phyloP scores from a whole-genome alignment of 2,329 filamentous ascomycete genomes.

The Lecanoromycetidae sp. region DNA sequence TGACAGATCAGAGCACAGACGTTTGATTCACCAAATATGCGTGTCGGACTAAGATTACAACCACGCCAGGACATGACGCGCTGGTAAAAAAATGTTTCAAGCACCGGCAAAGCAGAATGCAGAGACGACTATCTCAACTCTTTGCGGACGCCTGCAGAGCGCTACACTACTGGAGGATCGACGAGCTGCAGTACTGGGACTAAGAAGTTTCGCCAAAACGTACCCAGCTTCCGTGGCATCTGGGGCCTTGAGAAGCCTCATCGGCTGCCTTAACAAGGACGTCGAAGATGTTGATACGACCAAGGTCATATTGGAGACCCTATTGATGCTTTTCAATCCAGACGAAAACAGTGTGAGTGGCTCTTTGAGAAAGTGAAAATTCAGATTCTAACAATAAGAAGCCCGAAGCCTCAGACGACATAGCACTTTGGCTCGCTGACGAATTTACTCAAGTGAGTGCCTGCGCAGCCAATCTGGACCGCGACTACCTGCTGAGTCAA shows the following conservation, averaged over 20 bases:
- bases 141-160: slow-evolving; percentile 76
- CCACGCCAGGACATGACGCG: not conserved
- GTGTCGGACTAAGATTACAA: not conserved
- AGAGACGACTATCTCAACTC: slow-evolving; percentile 80
- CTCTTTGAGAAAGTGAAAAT: not conserved
- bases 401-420: slow-evolving; percentile 91
- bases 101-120: slow-evolving; percentile 93
- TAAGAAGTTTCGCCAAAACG: slow-evolving; percentile 91
- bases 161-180: slow-evolving; percentile 90
- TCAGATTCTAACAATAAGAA: slow-evolving; percentile 30
- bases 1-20: not conserved
- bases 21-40: not conserved
- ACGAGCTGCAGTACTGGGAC: slow-evolving; percentile 78
- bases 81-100: slow-evolving; percentile 38
- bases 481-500: slow-evolving; percentile 18
- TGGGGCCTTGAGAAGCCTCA: slow-evolving; percentile 77
- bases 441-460: slow-evolving; percentile 74
- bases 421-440: slow-evolving; percentile 89
- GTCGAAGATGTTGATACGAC: slow-evolving; percentile 91
- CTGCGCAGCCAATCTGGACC: not conserved
- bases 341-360: slow-evolving; percentile 46
- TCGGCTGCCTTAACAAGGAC: slow-evolving; percentile 74
- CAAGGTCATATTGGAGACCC: slow-evolving; percentile 86
- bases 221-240: slow-evolving; percentile 94
- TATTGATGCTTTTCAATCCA: slow-evolving; percentile 79